phyloP scores from a whole-genome alignment of 208 protist genomes.

The Trypanosoma conorhini region DNA sequence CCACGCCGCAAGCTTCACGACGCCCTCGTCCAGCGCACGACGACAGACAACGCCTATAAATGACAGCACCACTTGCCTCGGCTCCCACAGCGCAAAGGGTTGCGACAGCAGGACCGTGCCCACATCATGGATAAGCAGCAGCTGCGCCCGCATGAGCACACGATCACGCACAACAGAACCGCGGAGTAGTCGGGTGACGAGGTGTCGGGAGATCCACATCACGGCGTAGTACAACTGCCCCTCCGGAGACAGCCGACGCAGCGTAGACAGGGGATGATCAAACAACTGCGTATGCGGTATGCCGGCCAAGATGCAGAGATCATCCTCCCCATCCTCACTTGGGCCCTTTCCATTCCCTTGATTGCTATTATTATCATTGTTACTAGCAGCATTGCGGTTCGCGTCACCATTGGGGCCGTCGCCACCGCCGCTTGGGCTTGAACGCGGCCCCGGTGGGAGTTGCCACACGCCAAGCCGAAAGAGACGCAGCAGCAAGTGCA shows the following conservation, averaged over 20 bases:
- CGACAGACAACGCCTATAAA: conserved; percentile 33
- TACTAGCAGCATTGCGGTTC: background rate
- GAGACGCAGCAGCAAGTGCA: conserved; percentile 66
- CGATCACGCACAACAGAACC: conserved; percentile 18
- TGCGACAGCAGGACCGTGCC: conserved; percentile 45
- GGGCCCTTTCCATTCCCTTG: background rate
- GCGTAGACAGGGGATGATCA: conserved; percentile 28
- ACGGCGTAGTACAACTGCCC: conserved; percentile 55
- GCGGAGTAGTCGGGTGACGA: conserved; percentile 22
- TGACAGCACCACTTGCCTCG: conserved; percentile 39
- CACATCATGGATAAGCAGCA: conserved; percentile 43
- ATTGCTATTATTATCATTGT: background rate
- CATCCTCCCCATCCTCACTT: conserved; percentile 17
- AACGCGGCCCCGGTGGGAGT: conserved; percentile 23
- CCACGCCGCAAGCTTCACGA: conserved; percentile 39
- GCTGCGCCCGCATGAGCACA: conserved; percentile 35
- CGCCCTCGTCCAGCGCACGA: conserved; percentile 30
- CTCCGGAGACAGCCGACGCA: conserved; percentile 27
- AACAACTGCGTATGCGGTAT: conserved; percentile 28
- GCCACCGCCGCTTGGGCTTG: background rate
- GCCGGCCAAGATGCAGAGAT: conserved; percentile 37
- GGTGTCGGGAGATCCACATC: conserved; percentile 24
- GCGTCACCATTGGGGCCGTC: background rate
- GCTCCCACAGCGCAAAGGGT: conserved; percentile 46
- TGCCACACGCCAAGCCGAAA: conserved; percentile 53